Percentiles rank a stretch among this genome's conserved stretches.
These are phyloP conservation scores for Lodderomyces oxycetoniae DNA, from an alignment of 1,139 yeast genomes.

Conservation along the genomic window DNA sequence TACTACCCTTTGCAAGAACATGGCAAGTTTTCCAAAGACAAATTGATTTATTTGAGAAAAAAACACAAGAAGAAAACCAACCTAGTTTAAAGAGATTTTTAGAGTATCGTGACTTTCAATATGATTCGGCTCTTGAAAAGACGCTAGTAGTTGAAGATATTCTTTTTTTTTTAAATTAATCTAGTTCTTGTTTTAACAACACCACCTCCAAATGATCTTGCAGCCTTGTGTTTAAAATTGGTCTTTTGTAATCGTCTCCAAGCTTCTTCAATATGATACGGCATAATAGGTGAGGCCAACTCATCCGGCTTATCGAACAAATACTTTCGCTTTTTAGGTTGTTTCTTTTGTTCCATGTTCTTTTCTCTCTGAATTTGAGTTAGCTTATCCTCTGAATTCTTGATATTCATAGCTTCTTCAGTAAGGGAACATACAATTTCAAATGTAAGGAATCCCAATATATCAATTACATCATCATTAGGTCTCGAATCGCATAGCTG, in stretches of 20 bases:
- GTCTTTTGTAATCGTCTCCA: constrained; percentile 76
- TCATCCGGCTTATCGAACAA: constrained; percentile 91
- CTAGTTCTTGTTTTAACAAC: constrained; percentile 40
- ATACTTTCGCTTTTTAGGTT: constrained; percentile 46
- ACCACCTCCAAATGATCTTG: constrained; percentile 78
- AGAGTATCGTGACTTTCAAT: constrained; percentile 36
- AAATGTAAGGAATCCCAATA: constrained; percentile 89
- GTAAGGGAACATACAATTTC: constrained; percentile 94
- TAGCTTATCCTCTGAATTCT: constrained; percentile 57
- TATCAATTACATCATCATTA: constrained; percentile 94
- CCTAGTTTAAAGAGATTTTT: constrained; percentile 28
- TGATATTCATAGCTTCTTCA: constrained; percentile 83
- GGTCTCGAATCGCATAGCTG: constrained; percentile 87
- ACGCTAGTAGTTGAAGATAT: constrained; percentile 1
- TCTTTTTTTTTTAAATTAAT: constrained; percentile 23
- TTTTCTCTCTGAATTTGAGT: constrained; percentile 30
- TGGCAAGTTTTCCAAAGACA: constrained; percentile 35
- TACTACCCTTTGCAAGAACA: constrained; percentile 30
- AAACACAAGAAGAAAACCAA: constrained; percentile 14
- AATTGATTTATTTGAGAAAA: constrained; percentile 24
- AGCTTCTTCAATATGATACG: constrained; percentile 86
- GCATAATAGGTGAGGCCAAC: constrained; percentile 74
- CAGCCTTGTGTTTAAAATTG: constrained; percentile 57
- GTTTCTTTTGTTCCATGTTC: constrained; percentile 20
- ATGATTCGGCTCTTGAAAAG: constrained; percentile 11